phyloP scores from a whole-genome alignment of 2,329 filamentous ascomycete species.

The Nigrospora osmanthi region DNA sequence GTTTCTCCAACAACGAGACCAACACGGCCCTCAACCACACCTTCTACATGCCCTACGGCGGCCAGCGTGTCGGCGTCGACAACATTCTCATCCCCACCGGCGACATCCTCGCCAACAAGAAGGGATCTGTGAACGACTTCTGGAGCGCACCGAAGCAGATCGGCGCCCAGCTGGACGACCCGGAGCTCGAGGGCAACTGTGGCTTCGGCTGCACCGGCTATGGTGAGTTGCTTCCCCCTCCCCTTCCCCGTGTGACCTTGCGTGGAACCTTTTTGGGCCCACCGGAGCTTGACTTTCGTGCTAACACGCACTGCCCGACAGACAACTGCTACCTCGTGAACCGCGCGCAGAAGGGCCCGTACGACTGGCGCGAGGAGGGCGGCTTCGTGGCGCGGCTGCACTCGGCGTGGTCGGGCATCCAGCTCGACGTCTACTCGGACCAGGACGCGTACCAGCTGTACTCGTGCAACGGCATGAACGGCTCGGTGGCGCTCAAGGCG shows the following conservation, averaged over 20 bases:
- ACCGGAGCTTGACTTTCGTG: constrained; percentile 1
- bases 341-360: constrained; percentile 46
- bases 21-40: constrained; percentile 61
- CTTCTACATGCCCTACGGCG: constrained; percentile 64
- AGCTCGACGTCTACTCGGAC: constrained; percentile 72
- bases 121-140: constrained; percentile 68
- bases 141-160: constrained; percentile 77
- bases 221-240: constrained; percentile 42
- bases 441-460: constrained; percentile 88
- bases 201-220: constrained; percentile 79
- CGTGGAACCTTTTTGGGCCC: too few relatives aligned
- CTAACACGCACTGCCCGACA: constrained; percentile 11
- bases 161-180: constrained; percentile 57
- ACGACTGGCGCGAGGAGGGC: constrained; percentile 54
- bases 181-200: constrained; percentile 64
- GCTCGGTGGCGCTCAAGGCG: constrained; percentile 59
- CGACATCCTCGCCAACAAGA: constrained; percentile 61
- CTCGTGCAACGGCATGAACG: constrained; percentile 71
- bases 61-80: constrained; percentile 61
- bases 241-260: too few relatives aligned
- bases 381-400: constrained; percentile 59
- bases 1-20: constrained; percentile 66
- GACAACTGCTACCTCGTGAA: constrained; percentile 65
- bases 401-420: constrained; percentile 73
- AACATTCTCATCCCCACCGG: constrained; percentile 69